phyloP scores from a whole-genome alignment of 1,284 basidiomycete species.

The Quambalaria eucalypti region DNA sequence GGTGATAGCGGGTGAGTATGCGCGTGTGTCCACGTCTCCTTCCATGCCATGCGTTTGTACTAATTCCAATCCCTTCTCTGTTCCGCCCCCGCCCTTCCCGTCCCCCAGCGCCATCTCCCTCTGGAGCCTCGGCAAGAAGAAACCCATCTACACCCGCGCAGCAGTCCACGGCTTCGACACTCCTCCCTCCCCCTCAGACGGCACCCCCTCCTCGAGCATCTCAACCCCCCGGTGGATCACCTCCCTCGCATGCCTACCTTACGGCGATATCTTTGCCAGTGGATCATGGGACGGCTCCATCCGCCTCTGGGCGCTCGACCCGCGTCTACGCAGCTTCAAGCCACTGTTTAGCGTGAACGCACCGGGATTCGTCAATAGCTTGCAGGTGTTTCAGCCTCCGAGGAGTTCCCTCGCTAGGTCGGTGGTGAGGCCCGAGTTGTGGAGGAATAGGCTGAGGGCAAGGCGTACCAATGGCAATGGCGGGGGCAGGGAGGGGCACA shows the following conservation, averaged over 20 bases:
- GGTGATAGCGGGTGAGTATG: slow-evolving; percentile 95
- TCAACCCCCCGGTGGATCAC: slow-evolving; percentile 83
- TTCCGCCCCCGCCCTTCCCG: slow-evolving; percentile 2
- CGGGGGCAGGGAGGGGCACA: not conserved
- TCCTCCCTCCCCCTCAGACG: slow-evolving; percentile 54
- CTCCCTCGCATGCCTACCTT: slow-evolving; percentile 67
- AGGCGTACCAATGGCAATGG: not conserved
- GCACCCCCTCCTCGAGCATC: slow-evolving; percentile 63
- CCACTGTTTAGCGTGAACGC: slow-evolving; percentile 59
- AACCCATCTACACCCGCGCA: slow-evolving; percentile 74
- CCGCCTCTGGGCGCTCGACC: slow-evolving; percentile 77
- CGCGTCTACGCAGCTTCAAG: slow-evolving; percentile 65
- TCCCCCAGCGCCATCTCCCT: slow-evolving; percentile 61
- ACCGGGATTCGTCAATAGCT: slow-evolving; percentile 75
- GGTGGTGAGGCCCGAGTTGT: slow-evolving; percentile 8
- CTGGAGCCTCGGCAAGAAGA: slow-evolving; percentile 92
- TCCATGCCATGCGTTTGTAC: no score
- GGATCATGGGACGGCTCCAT: slow-evolving; percentile 90
- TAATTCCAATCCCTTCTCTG: no score
- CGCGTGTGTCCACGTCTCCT: no score
- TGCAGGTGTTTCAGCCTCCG: slow-evolving; percentile 67
- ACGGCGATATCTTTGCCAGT: slow-evolving; percentile 82
- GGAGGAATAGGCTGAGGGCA: slow-evolving; percentile 8
- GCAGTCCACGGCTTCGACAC: slow-evolving; percentile 79
- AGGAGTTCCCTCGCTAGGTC: not conserved